Evolutionary conservation across 192 early-diverging fungal species (phyloP).

Genomic region (Piromyces finnis): DNA sequence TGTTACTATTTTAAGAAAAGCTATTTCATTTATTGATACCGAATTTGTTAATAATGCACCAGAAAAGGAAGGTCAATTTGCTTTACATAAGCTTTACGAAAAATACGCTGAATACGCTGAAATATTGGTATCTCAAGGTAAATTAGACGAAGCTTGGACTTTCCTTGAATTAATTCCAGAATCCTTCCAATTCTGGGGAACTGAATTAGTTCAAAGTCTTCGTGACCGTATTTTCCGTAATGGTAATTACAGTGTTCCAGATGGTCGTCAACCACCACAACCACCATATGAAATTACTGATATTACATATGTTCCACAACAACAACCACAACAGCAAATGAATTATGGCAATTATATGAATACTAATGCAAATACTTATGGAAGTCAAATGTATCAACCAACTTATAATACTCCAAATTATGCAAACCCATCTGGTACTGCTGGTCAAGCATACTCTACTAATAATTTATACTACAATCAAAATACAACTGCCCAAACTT

Average conservation of each 20-base stretch:
- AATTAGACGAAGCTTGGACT: constrained; percentile 49
- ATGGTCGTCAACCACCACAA: constrained; percentile 6
- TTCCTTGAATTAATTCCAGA: constrained; percentile 23
- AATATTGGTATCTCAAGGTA: constrained; percentile 55
- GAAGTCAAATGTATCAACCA: too few relatives aligned
- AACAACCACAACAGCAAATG: constrained; percentile 4
- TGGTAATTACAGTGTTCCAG: constrained; percentile 2
- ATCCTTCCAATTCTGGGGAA: background rate
- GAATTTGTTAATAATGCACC: constrained; percentile 22
- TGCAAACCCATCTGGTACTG: too few relatives aligned
- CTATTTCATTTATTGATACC: constrained; percentile 75
- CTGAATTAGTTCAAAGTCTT: background rate
- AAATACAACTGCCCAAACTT: too few relatives aligned
- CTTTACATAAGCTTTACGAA: constrained; percentile 57
- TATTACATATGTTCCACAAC: constrained; percentile 4
- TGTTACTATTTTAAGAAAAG: constrained; percentile 81
- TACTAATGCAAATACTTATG: too few relatives aligned
- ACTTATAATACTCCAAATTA: too few relatives aligned
- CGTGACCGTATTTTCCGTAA: constrained; percentile 1
- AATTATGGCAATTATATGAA: background rate
- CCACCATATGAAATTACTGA: constrained; percentile 14
- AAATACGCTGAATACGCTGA: constrained; percentile 77
- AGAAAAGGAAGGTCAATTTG: constrained; percentile 6
- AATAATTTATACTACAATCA: too few relatives aligned
- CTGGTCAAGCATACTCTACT: too few relatives aligned